Conservation (phyloP, 345 rosid species). For the Moringa oleifera region DNA sequence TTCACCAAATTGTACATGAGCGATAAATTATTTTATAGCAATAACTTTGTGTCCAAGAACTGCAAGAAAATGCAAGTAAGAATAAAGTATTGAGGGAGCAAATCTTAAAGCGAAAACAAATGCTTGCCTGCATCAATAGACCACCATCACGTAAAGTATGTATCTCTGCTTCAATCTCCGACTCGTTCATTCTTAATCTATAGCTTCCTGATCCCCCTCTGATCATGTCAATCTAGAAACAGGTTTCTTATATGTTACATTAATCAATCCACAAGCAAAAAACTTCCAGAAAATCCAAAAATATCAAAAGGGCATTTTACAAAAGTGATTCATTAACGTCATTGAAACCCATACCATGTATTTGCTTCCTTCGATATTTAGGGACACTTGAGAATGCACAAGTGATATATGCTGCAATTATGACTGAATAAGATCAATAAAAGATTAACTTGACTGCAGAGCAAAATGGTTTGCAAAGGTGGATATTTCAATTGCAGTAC, state of each 20-base stretch:
- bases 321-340: constrained; percentile 6
- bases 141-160: constrained; percentile 99
- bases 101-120: constrained; percentile 5
- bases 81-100: constrained; percentile 12
- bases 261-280: constrained; percentile 9
- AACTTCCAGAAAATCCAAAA: constrained; percentile 1
- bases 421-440: constrained; percentile 17
- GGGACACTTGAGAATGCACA: constrained; percentile 89
- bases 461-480: neutral
- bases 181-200: constrained; percentile 75
- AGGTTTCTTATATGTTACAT: constrained; percentile 14
- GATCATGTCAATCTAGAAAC: constrained; percentile 75
- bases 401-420: constrained; percentile 89
- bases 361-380: constrained; percentile 99
- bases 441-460: constrained; percentile 10
- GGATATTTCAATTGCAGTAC: constrained; percentile 25
- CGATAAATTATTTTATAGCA: neutral
- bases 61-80: neutral
- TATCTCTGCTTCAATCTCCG: constrained; percentile 93
- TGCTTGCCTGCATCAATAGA: constrained; percentile 93
- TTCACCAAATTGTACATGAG: neutral
- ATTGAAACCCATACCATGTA: constrained; percentile 52
- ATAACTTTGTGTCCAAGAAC: neutral
- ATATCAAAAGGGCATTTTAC: neutral
- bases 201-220: constrained; percentile 97